Base-by-base conservation (phyloP, 2,329 filamentous ascomycete genomes). In the Dactylellina parvicollis region DNA sequence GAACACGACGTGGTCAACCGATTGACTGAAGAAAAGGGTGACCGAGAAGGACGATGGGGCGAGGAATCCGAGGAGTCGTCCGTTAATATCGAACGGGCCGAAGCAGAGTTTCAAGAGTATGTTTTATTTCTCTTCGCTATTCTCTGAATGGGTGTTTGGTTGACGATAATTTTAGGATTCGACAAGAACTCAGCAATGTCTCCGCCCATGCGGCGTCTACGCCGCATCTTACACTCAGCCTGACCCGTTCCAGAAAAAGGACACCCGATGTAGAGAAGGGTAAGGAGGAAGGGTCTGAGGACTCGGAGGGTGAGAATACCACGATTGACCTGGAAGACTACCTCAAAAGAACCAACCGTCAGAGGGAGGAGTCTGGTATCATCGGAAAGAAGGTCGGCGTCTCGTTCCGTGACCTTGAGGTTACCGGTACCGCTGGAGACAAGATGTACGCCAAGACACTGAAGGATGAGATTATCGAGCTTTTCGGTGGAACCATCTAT, bases 311-410 rank as follows among this genome's bases (percentile, higher is more conserved):
- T 26, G 55, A 47, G 40, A 24, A 50, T 54, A 74, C 24, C 7
- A 75, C 55, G 22, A 64, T 77, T 30, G 77, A 78, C 54, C 76
- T 77, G 22, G 76, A 78, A 52, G 77, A 78, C 40, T 77, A 77
- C 50, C 70, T 78, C 54, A 76, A 76, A 44, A 54, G 66, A 24
- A 55, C 50, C 9, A 74, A 74, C 38, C 69, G 75, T 24, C 69
- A 70, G 47, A 59, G 57, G 14, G 62, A 71, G 18, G 70, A 75
- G 22, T 76, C 76, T 16, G 77, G 76, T 2, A 76, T 77, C 16
- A 62, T 76, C 16, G 54, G 74, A 14, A 78, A 78, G 62, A 77
- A 76, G 36, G 76, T 78, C 26, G 77, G 77, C 16, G 75, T 78
- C 16, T 77, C 76, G 3, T 78, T 78, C 56, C 69, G 76, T 20